These are phyloP conservation scores for Sarocladiaceae sp. DNA, from an alignment of 2,329 filamentous ascomycete species.

Conservation along the genomic window DNA sequence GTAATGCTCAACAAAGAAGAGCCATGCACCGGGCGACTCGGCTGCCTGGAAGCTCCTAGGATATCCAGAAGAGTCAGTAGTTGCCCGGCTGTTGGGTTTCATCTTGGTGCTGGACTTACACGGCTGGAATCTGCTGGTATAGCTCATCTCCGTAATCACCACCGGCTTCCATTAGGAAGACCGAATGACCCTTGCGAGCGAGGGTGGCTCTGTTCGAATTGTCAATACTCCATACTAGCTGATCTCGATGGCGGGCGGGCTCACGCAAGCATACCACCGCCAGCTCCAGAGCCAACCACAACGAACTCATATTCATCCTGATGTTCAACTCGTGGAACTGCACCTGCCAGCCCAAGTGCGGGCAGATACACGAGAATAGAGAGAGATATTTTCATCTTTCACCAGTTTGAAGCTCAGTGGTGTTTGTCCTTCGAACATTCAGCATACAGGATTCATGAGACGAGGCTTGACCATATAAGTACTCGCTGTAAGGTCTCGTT, in stretches of 20 bases:
- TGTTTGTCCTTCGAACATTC: no score
- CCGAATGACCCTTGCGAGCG: conserved; percentile 46
- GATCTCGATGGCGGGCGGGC: conserved; percentile 1
- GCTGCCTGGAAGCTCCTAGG: conserved; percentile 14
- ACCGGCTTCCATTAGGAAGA: conserved; percentile 51
- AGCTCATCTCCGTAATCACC: conserved; percentile 37
- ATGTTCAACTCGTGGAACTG: background rate
- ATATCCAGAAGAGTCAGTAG: background rate
- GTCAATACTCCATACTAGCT: background rate
- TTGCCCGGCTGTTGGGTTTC: background rate
- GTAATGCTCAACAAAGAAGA: conserved; percentile 57
- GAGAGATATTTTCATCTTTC: background rate
- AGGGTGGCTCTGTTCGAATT: conserved; percentile 32
- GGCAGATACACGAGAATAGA: background rate
- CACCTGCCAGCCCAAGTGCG: background rate
- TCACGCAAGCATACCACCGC: conserved; percentile 44
- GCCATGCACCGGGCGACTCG: conserved; percentile 32
- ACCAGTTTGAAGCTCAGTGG: no score
- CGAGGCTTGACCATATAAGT: no score
- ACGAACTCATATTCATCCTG: conserved; percentile 45
- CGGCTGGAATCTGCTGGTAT: conserved; percentile 13
- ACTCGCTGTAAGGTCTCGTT: no score
- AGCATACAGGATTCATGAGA: no score
- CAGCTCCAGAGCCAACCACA: conserved; percentile 50
- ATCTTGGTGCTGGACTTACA: conserved; percentile 12